Evolutionary conservation across 257 asterid species (phyloP).

Genomic region (Craterostigma plantagineum): DNA sequence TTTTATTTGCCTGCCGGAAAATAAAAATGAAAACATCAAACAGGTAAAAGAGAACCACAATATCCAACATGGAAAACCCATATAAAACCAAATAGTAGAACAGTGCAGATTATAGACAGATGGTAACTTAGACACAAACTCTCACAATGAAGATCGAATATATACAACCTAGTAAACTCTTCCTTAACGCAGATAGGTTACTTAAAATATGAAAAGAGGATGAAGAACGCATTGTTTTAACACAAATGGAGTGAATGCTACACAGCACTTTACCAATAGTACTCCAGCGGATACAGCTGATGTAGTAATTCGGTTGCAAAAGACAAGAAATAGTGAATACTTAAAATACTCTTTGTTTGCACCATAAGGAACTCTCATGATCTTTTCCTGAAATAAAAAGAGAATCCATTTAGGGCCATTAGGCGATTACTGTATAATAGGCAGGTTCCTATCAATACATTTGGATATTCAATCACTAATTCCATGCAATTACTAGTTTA

Average conservation of each 20-base stretch:
- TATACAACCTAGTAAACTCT: too few relatives aligned
- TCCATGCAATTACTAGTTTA: too few relatives aligned
- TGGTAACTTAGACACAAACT: background rate
- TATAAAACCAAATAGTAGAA: background rate
- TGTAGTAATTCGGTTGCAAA: slow-evolving; percentile 93
- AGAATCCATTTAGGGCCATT: too few relatives aligned
- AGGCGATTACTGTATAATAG: too few relatives aligned
- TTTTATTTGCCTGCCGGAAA: slow-evolving; percentile 51
- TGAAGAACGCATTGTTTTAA: too few relatives aligned
- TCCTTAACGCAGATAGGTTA: too few relatives aligned
- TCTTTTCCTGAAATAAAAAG: slow-evolving; percentile 74
- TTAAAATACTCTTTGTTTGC: slow-evolving; percentile 53
- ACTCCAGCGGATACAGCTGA: slow-evolving; percentile 81
- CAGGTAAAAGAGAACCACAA: background rate
- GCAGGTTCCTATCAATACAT: too few relatives aligned
- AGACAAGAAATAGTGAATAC: slow-evolving; percentile 84
- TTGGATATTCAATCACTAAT: too few relatives aligned
- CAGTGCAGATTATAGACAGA: slow-evolving; percentile 4
- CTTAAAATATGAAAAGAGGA: too few relatives aligned
- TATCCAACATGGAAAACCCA: background rate
- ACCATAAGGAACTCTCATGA: slow-evolving; percentile 96
- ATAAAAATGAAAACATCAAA: slow-evolving; percentile 6
- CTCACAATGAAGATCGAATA: too few relatives aligned
- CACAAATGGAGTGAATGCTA: too few relatives aligned
- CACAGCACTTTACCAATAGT: slow-evolving; percentile 40